Evolutionary conservation across 257 asterid species (phyloP).

Genomic region (Solanum tarapatanum): DNA sequence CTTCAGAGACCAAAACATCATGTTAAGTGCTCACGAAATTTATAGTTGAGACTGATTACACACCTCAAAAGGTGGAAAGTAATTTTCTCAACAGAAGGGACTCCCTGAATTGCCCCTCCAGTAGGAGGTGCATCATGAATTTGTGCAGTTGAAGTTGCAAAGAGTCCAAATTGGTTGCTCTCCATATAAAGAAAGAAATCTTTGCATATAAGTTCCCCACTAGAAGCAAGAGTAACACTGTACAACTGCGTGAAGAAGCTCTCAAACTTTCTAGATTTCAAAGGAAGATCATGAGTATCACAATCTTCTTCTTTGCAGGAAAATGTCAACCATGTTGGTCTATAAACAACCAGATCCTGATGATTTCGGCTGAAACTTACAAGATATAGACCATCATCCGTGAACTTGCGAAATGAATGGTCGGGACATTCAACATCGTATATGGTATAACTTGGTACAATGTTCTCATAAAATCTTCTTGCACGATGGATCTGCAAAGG

Average conservation of each 20-base stretch:
- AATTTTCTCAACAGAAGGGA: slow-evolving; percentile 80
- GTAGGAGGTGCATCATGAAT: slow-evolving; percentile 78
- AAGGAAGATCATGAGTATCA: slow-evolving; percentile 55
- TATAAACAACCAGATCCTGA: slow-evolving; percentile 83
- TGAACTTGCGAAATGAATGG: slow-evolving; percentile 86
- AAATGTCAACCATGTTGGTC: slow-evolving; percentile 88
- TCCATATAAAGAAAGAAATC: slow-evolving; percentile 81
- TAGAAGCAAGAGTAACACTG: slow-evolving; percentile 60
- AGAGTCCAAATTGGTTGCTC: slow-evolving; percentile 66
- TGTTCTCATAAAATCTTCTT: slow-evolving; percentile 82
- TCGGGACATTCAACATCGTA: slow-evolving; percentile 91
- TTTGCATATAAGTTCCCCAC: slow-evolving; percentile 88
- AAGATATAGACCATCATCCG: slow-evolving; percentile 88
- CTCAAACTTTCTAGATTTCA: slow-evolving; percentile 74
- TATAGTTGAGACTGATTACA: slow-evolving; percentile 12
- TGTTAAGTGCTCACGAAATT: background rate
- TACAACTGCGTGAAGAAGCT: slow-evolving; percentile 79
- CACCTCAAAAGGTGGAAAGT: slow-evolving; percentile 94
- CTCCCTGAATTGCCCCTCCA: slow-evolving; percentile 87
- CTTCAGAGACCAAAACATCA: background rate
- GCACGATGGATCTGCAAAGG: slow-evolving; percentile 49
- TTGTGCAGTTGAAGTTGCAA: slow-evolving; percentile 90
- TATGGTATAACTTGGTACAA: slow-evolving; percentile 78
- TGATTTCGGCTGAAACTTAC: slow-evolving; percentile 87
- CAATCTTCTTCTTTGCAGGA: slow-evolving; percentile 67